Evolutionary conservation across 352 stramenopile species (phyloP), one percentile per base, ranked within the genome.

Genomic region (Thalassiosira gravida): DNA sequence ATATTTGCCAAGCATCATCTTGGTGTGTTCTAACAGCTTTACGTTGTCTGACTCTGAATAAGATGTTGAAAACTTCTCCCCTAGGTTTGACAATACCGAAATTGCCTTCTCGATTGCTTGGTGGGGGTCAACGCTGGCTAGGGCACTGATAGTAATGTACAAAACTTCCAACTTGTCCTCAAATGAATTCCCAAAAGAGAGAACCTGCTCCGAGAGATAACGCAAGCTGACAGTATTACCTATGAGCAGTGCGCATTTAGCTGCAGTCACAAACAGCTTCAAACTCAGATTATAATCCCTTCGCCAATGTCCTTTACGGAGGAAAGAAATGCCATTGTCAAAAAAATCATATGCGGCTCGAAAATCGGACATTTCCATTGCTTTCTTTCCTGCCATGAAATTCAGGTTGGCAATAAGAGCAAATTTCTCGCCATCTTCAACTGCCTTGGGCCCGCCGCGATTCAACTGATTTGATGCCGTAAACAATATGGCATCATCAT

Each of bases 241-340:
- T 50, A 46, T 25, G 7, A 42, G 24, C 39, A 30, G 67, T n/a
- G 62, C 14, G 3, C 52, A 61, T 27, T 67, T 39, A 63, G 53
- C 53, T 53, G 39, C 16, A 53, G 67, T 59, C 3, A n/a, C 35
- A 27, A 67, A 74, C 16, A 80, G 30, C 13, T 57, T n/a, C 53
- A 80, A 69, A 62, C 52, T 74, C 16, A 80, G 46, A 5, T 52
- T 37, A 61, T 79, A 74, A 30, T 53, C 30, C 22, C 37, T 18
- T 55, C 27, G 14, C 71, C 71, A 80, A 55, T 53, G 6, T 18
- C 25, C 62, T 30, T 24, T 27, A 18, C 22, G 1, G n/a, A 80
- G 63, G 22, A 74, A 80, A 22, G 71, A 67, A 32, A 80, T 73
- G 13, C 71, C 71, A 30, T 49, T 64, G 14, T 80, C 56, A 1